These are phyloP conservation scores for Lagenidium sp. DNA, from an alignment of 352 stramenopile species.

Conservation along the genomic window DNA sequence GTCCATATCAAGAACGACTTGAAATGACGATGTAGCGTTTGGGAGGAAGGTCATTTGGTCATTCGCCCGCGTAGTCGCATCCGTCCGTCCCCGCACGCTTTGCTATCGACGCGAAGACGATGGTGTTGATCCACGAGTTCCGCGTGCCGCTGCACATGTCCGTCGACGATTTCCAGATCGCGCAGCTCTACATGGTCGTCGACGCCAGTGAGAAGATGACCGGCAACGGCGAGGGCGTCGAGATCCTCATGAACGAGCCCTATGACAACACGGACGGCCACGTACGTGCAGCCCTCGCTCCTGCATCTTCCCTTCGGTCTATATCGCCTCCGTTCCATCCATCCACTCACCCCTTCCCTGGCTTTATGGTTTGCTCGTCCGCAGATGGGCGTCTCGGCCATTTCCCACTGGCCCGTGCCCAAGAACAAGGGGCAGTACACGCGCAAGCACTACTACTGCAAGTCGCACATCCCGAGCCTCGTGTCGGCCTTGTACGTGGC, in stretches of 20 bases:
- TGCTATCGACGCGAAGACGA: constrained; percentile 3
- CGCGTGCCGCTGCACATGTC: constrained; percentile 82
- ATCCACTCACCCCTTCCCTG: no score
- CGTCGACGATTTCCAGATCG: constrained; percentile 80
- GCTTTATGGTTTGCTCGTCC: no score
- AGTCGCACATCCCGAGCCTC: constrained; percentile 75
- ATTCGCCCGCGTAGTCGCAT: no score
- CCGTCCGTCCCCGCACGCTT: neutral
- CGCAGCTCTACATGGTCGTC: constrained; percentile 84
- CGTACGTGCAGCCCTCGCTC: no score
- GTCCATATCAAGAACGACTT: no score
- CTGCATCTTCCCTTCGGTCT: no score
- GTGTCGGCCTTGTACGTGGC: constrained; percentile 64
- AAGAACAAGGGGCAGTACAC: constrained; percentile 82
- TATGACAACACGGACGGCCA: constrained; percentile 81
- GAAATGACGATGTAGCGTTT: no score
- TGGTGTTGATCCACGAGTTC: constrained; percentile 85
- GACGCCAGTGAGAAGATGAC: constrained; percentile 81
- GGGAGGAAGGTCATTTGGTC: no score
- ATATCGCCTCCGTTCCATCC: no score
- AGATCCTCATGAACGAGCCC: constrained; percentile 83
- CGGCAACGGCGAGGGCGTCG: constrained; percentile 73
- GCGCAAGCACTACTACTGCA: constrained; percentile 85
- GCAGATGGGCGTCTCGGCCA: constrained; percentile 58
- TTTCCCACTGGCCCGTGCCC: constrained; percentile 67